These are phyloP conservation scores for Dictyostelium purpureum DNA, from an alignment of 78 protist genomes.

Conservation along the genomic window DNA sequence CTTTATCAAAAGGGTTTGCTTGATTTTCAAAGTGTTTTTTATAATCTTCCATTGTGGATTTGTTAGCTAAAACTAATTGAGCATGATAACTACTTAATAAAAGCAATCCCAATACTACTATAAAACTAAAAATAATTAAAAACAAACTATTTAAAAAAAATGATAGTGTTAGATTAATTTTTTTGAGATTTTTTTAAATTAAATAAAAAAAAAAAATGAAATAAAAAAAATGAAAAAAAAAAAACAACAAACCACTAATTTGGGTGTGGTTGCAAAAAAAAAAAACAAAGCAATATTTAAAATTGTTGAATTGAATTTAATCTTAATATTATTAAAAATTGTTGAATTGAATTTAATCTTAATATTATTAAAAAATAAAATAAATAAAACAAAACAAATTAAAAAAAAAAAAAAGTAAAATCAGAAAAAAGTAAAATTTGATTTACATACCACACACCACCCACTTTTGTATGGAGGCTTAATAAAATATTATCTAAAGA, in stretches of 20 bases:
- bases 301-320: too few species aligned
- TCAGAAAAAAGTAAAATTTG: not conserved
- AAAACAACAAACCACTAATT: not conserved
- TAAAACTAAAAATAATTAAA: conserved; percentile 16
- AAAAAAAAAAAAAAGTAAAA: not conserved
- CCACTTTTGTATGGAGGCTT: not conserved
- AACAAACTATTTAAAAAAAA: not conserved
- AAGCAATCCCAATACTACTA: not conserved
- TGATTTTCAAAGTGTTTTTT: not conserved
- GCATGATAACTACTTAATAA: conserved; percentile 9
- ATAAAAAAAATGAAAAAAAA: not conserved
- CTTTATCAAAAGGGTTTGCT: not conserved
- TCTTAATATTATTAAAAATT: too few species aligned
- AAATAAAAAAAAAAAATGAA: not conserved
- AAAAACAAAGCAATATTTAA: too few species aligned
- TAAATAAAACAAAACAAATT: too few species aligned
- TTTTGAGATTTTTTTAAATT: too few species aligned
- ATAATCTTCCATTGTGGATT: conserved; percentile 30
- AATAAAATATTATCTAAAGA: not conserved
- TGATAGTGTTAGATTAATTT: too few species aligned
- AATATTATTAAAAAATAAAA: too few species aligned
- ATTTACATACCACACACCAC: not conserved
- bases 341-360: too few species aligned
- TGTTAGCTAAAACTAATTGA: not conserved
- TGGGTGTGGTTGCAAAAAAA: not conserved